Base-by-base conservation (phyloP, 2,329 filamentous ascomycete species). In the Aschersonia sp. region DNA sequence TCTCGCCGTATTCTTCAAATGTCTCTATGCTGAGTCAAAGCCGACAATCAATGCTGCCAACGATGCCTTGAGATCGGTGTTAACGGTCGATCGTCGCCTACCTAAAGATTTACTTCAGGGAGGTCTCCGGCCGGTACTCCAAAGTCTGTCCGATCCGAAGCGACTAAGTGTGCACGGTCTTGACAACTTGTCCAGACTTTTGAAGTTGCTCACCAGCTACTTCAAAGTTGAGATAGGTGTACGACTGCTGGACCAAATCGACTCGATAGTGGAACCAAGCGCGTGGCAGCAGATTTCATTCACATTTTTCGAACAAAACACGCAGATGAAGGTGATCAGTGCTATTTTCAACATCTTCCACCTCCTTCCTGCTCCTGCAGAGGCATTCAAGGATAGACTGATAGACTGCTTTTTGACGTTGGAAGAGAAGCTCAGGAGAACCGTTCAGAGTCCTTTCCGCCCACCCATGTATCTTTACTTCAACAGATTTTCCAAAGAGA, bases 211-310 rank as follows among this genome's bases (percentile, higher is more conserved):
- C 14, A 98, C 90, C 0, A 97, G 92, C 50, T 98, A 98, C 63
- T 99, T 99, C 67, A 99, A 98, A 66, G 89, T 97, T 1, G 92
- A 98, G 61, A 98, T 99, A 47, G 94, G 92, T 6, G 79, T 87
- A 29, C 79, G 92, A 30, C 68, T 99, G n/a, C 72, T 99, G 8
- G 90, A 97, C 53, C 92, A 98, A 57, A 84, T 95, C 65, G 90
- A 90, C 59, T 78, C 83, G 9, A 88, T 98, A 53, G 89, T 90
- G 1, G 88, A 95, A 49, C 77, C 85, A 3, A 74, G 72, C 46
- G 76, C 80, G 11, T 69, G 97, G 54, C 89, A 97, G 61, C 87
- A 89, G 58, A 86, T 92, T 2, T 95, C 90, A 0, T 98, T 98
- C 63, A 89, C 84, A 1, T 82, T 95, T 54, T 87, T 97, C 50